Base-by-base conservation (phyloP, 495 filamentous ascomycete genomes). In the Xanthoparmelia taractica region DNA sequence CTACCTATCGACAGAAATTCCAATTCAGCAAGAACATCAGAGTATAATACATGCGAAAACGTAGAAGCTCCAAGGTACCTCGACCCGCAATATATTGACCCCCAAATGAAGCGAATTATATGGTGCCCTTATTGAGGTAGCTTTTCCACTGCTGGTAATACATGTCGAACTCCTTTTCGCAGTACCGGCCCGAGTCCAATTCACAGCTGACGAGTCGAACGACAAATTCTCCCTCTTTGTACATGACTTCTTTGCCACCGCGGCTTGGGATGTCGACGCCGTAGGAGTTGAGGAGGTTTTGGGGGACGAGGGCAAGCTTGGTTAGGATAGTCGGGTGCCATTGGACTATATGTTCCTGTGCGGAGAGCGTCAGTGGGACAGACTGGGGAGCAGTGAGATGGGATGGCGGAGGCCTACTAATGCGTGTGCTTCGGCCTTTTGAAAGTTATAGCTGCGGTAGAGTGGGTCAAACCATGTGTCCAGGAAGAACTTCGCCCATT, bases 241-340 rank as follows among this genome's bases (percentile, higher is more conserved):
- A 92, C 64, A 72, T 66, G 38, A 62, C 68, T 25, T 72, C 64
- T 58, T 62, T 68, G 83, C 79, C 29, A 61, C 67, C n/a, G 72
- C 71, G 17, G 72, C 72, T 33, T 73, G 72, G 64, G 10, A 79
- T 76, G 59, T 82, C 80, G 33, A 76, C 73, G 68, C 76, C 80
- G 71, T 96, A 96, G 6, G 91, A 79, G 72, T 95, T 96, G 69
- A 99, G 74, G 43, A 80, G 76, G 25, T 85, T 81, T 75, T 97
- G 93, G 5, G 91, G 91, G 25, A 99, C 76, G 17, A 99, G 76
- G 2, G 88, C 92, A 60, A 96, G 75, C 68, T 90, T 90, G 27
- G 92, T 88, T 25, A 99, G 81, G 59, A 97, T 90, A 1, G 94
- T 99, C n/a, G 94, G 92, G 72, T 99, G 95, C 95, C 95, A 99